Evolutionary conservation across 2,329 filamentous ascomycete genomes (phyloP).

Genomic region (Neofusicoccum cordaticola): DNA sequence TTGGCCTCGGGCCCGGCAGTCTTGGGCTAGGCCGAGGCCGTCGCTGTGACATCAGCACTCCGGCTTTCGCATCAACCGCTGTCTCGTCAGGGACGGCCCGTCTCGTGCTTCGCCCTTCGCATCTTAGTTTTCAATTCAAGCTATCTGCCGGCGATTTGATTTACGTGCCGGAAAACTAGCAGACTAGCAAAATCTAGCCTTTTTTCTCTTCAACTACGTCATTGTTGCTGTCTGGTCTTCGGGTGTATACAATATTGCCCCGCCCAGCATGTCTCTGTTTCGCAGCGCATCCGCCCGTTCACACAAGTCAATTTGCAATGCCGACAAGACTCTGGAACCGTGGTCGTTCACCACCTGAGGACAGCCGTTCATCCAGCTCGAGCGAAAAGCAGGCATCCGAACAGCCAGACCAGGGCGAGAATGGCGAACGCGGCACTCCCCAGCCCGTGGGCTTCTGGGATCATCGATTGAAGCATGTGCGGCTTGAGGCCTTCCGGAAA

Average conservation of each 20-base stretch:
- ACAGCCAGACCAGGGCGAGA: neutral
- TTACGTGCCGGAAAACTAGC: neutral
- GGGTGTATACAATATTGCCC: neutral
- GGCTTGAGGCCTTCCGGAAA: constrained; percentile 39
- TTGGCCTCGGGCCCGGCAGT: no score
- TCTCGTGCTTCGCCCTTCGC: neutral
- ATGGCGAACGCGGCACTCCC: constrained; percentile 9
- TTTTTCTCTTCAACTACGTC: neutral
- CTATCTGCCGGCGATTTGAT: neutral
- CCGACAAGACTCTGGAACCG: neutral
- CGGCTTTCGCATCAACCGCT: neutral
- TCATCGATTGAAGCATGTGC: constrained; percentile 37
- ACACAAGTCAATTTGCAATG: no score
- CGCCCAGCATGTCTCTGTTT: neutral
- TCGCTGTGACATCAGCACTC: constrained; percentile 4
- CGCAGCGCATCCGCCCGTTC: neutral
- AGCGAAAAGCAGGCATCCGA: neutral
- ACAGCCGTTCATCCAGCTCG: neutral
- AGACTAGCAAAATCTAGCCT: neutral
- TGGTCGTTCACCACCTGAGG: neutral
- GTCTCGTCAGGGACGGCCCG: neutral
- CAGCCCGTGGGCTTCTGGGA: constrained; percentile 49
- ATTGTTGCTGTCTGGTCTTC: neutral
- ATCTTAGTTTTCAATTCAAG: neutral
- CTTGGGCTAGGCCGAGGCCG: neutral